Base-by-base conservation (phyloP, 2,329 filamentous ascomycete species). In the Stachybotrys elegans region DNA sequence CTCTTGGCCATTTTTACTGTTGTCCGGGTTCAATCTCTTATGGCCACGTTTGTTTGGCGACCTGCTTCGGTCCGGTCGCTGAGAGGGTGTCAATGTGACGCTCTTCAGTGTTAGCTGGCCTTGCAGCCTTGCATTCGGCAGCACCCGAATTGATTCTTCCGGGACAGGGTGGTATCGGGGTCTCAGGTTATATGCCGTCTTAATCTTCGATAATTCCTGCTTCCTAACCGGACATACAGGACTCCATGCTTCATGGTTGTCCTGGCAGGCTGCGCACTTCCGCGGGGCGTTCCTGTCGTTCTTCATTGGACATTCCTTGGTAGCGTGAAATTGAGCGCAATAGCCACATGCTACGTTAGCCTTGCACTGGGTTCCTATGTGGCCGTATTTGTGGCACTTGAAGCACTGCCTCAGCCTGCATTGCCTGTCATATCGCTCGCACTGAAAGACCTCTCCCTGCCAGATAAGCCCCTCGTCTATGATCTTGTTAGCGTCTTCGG, bases 391-490 rank as follows among this genome's bases (percentile, higher is more conserved):
- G n/a, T n/a, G n/a, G n/a, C n/a, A n/a, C n/a, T n/a, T n/a, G n/a
- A n/a, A n/a, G n/a, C n/a, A n/a, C n/a, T n/a, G 36, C 36, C 20
- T 39, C 36, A 39, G 11, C 22, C 36, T 19, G 20, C 36, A 39
- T 9, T n/a, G 11, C 13, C 32, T 32, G 32, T 42, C 22, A 23
- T 39, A 45, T 21, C 23, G 32, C 21, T 46, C 32, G 27, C 40
- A 46, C 20, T 46, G 32, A 32, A 39, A 43, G 14, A 43, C 25
- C n/a, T 46, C 19, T 5, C 40, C 34, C 21, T 43, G 22, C 44
- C 34, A 46, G 13, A 39, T 43, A 5, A 46, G 22, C 4, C 44
- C 34, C 23, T 42, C 40, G 23, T 46, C 32, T 4, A 46, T 46
- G 14, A 46, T 42, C 19, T 32, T 42, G 17, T 46, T 46, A 8